phyloP scores from a whole-genome alignment of 1,139 yeast species.

The Candida sp. region DNA sequence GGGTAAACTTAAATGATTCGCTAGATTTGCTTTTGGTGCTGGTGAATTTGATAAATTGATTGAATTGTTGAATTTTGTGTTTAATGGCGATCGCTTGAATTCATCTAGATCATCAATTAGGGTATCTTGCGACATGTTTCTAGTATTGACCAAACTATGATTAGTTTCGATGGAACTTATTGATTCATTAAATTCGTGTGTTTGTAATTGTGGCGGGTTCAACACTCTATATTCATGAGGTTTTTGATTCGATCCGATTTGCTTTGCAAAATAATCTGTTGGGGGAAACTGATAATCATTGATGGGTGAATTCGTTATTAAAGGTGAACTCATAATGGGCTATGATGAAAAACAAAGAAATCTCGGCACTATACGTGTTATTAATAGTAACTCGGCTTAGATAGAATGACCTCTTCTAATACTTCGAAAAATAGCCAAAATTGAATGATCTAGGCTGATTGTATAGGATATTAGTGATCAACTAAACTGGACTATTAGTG shows the following conservation, averaged over 20 bases:
- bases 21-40: conserved; percentile 3
- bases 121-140: conserved; percentile 20
- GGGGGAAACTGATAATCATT: not conserved
- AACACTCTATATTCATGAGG: not conserved
- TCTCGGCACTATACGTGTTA: too few relatives aligned
- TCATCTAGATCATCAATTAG: conserved; percentile 17
- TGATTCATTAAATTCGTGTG: conserved; percentile 11
- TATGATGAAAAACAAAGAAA: too few relatives aligned
- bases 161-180: conserved; percentile 18
- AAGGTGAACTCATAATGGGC: conserved; percentile 2
- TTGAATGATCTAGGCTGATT: too few relatives aligned
- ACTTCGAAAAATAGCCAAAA: too few relatives aligned
- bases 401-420: too few relatives aligned
- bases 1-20: conserved; percentile 7
- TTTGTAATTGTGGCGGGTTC: not conserved
- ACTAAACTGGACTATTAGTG: too few relatives aligned
- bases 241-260: not conserved
- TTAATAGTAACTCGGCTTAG: too few relatives aligned
- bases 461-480: too few relatives aligned
- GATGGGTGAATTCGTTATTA: conserved; percentile 1
- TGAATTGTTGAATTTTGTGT: not conserved
- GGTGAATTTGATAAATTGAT: not conserved
- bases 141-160: conserved; percentile 3
- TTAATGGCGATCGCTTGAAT: not conserved
- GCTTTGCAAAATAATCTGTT: not conserved